These are phyloP conservation scores for Leccinum longicurvipes DNA, from an alignment of 768 basidiomycete genomes.

Conservation along the genomic window DNA sequence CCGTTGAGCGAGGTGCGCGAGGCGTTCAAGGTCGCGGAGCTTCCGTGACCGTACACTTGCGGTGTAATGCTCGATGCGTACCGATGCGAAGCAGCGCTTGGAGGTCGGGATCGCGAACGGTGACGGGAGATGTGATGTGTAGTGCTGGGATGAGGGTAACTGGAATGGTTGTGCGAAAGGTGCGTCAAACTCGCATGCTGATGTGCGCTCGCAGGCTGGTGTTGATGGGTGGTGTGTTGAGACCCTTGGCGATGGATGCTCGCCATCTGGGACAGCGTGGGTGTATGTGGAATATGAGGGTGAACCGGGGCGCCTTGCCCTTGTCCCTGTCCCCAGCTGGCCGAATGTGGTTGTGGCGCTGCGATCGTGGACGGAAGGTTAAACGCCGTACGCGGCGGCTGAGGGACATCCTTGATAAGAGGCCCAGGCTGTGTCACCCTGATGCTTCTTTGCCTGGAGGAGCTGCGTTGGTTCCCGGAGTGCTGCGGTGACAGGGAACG, in stretches of 20 bases:
- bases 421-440: slow-evolving; percentile 14
- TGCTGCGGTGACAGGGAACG: slow-evolving; percentile 18
- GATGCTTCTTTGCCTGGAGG: slow-evolving; percentile 20
- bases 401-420: slow-evolving; percentile 19
- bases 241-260: slow-evolving; percentile 21
- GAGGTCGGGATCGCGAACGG: slow-evolving; percentile 28
- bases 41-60: slow-evolving; percentile 24
- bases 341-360: slow-evolving; percentile 15
- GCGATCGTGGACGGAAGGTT: slow-evolving; percentile 8
- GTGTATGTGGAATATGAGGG: slow-evolving; percentile 1
- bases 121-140: slow-evolving; percentile 18
- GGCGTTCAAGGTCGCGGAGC: slow-evolving; percentile 17
- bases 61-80: slow-evolving; percentile 27
- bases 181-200: slow-evolving; percentile 16
- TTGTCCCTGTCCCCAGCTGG: slow-evolving; percentile 8
- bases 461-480: slow-evolving; percentile 8
- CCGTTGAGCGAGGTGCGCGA: slow-evolving; percentile 23
- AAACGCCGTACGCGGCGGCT: slow-evolving; percentile 17
- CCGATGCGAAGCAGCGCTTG: slow-evolving; percentile 31
- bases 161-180: slow-evolving; percentile 9
- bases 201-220: not conserved
- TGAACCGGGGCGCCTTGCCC: not conserved
- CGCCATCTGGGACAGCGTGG: slow-evolving; percentile 4
- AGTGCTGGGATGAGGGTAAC: slow-evolving; percentile 7
- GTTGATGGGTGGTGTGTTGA: slow-evolving; percentile 10